These are phyloP conservation scores for Trypanosoma cruzi DNA, from an alignment of 208 protist genomes.

Conservation along the genomic window DNA sequence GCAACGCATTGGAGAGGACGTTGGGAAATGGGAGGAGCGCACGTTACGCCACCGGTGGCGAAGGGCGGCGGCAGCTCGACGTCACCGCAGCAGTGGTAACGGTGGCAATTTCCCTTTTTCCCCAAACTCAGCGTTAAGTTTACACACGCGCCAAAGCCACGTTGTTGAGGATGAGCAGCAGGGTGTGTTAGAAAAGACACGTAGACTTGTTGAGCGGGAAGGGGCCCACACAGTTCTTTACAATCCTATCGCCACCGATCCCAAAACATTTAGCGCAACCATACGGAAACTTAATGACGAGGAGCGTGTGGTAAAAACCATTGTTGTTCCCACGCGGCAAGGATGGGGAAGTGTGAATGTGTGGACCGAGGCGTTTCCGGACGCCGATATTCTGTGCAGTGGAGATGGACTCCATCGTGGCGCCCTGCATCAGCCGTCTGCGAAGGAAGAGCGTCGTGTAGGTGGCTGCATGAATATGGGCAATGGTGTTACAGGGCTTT, in stretches of 20 bases:
- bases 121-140: background rate
- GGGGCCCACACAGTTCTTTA: conserved; percentile 84
- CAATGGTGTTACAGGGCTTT: conserved; percentile 60
- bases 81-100: conserved; percentile 17
- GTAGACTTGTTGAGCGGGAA: conserved; percentile 32
- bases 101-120: conserved; percentile 21
- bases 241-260: conserved; percentile 79
- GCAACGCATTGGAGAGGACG: conserved; percentile 6
- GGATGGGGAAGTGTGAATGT: conserved; percentile 62
- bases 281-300: conserved; percentile 59
- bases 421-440: background rate
- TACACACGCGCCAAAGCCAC: conserved; percentile 25
- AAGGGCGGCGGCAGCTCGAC: conserved; percentile 3
- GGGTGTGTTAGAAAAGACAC: conserved; percentile 10
- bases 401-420: conserved; percentile 16
- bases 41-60: conserved; percentile 8
- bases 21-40: conserved; percentile 17
- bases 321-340: conserved; percentile 78
- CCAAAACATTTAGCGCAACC: conserved; percentile 53
- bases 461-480: conserved; percentile 68
- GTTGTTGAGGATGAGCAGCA: background rate
- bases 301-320: conserved; percentile 66
- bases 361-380: conserved; percentile 83
- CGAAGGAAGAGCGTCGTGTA: conserved; percentile 7
- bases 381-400: conserved; percentile 63